These are phyloP conservation scores for Diplotaxis tenuifolia DNA, from an alignment of 345 rosid species.

Conservation along the genomic window DNA sequence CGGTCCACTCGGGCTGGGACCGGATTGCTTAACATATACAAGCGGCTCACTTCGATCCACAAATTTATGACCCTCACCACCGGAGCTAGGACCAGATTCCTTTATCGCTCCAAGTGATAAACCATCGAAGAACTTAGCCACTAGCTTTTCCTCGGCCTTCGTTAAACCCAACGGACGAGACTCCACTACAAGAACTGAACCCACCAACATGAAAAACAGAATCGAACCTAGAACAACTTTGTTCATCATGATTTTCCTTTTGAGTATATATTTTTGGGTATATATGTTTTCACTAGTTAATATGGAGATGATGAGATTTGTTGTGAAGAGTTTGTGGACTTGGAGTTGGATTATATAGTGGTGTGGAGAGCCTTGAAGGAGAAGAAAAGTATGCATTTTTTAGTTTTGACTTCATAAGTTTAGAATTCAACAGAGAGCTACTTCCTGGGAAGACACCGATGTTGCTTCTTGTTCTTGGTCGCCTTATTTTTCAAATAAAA, in stretches of 20 bases:
- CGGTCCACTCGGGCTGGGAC: constrained; percentile 38
- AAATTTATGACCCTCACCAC: constrained; percentile 48
- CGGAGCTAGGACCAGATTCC: constrained; percentile 45
- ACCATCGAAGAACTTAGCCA: constrained; percentile 45
- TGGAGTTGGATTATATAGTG: constrained; percentile 30
- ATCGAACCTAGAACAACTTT: constrained; percentile 24
- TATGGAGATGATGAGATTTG: constrained; percentile 9
- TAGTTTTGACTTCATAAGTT: constrained; percentile 21
- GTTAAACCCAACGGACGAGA: constrained; percentile 47
- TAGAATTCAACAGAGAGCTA: constrained; percentile 27
- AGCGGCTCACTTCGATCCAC: constrained; percentile 23
- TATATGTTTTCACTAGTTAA: not conserved
- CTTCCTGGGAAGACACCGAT: constrained; percentile 26
- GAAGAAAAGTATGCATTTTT: constrained; percentile 27
- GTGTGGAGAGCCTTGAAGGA: constrained; percentile 12
- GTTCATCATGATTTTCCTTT: constrained; percentile 37
- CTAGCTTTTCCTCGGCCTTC: constrained; percentile 25
- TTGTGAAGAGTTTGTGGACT: constrained; percentile 20
- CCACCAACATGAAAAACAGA: constrained; percentile 22
- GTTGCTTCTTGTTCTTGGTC: constrained; percentile 31
- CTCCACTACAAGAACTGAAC: constrained; percentile 28
- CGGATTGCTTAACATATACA: constrained; percentile 38
- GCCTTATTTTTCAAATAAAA: not conserved
- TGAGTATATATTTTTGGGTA: not conserved
- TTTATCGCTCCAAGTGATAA: constrained; percentile 51